phyloP scores from a whole-genome alignment of 192 early-diverging fungal species.

The Linnemannia hyalina region DNA sequence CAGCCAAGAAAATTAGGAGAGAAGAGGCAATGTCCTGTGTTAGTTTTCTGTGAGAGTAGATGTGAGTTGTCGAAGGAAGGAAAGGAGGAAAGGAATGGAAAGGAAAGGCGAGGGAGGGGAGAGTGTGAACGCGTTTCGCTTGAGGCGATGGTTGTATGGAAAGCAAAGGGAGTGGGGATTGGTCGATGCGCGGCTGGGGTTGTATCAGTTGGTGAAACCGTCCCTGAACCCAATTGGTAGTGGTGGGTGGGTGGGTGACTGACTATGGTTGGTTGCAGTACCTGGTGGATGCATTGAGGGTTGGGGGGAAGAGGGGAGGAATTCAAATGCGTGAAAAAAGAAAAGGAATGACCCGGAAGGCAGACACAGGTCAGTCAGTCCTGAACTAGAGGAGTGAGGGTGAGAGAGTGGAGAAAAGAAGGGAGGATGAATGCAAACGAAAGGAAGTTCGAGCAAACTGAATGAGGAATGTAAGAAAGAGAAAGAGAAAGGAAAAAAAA shows the following conservation, averaged over 20 bases:
- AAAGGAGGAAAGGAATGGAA: background rate
- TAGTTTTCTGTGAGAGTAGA: background rate
- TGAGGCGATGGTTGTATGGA: background rate
- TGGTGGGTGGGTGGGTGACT: background rate
- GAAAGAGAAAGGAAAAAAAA: background rate
- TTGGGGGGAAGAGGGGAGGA: background rate
- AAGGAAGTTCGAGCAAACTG: too few species aligned
- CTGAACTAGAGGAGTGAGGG: background rate
- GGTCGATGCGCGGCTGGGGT: background rate
- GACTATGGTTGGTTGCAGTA: background rate
- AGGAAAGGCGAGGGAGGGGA: background rate
- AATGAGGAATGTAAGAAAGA: background rate
- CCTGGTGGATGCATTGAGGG: conserved; percentile 9
- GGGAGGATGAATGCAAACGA: background rate
- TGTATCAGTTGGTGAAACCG: background rate
- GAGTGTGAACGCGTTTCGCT: background rate
- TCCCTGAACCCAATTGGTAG: background rate
- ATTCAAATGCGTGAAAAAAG: background rate
- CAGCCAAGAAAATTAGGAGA: background rate
- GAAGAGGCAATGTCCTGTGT: background rate
- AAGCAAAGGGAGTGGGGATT: background rate
- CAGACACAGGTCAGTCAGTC: background rate
- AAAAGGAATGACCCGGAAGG: background rate
- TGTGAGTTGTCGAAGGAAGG: background rate
- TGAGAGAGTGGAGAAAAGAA: background rate